A percentile compares a stretch with the other conserved stretches of the same genome.
Evolutionary conservation across 1,284 basidiomycete species (phyloP).

Genomic region (Rhizopogon parksii): DNA sequence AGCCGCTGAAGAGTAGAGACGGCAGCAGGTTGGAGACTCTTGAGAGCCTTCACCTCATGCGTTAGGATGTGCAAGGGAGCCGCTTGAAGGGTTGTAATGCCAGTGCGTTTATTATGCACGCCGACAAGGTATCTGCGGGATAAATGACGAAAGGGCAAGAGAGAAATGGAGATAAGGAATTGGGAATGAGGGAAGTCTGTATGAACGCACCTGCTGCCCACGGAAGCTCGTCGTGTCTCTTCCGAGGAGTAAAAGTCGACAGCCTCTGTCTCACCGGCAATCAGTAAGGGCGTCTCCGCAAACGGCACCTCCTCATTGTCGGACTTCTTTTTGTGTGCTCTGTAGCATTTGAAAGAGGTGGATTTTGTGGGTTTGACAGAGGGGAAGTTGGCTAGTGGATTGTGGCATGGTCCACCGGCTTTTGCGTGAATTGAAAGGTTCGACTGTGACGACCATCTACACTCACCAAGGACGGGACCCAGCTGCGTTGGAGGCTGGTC

Average conservation of each 20-base stretch:
- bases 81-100: slow-evolving; percentile 60
- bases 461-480: slow-evolving; percentile 71
- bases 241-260: slow-evolving; percentile 52
- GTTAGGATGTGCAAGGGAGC: slow-evolving; percentile 70
- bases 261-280: slow-evolving; percentile 68
- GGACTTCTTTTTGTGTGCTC: slow-evolving; percentile 25
- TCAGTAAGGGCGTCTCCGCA: slow-evolving; percentile 43
- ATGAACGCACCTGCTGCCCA: slow-evolving; percentile 54
- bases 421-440: slow-evolving; percentile 6
- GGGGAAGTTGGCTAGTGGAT: slow-evolving; percentile 64
- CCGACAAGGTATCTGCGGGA: slow-evolving; percentile 55
- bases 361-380: slow-evolving; percentile 53
- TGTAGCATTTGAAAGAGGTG: slow-evolving; percentile 63
- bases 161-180: slow-evolving; percentile 8
- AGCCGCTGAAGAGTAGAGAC: slow-evolving; percentile 49
- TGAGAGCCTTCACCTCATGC: slow-evolving; percentile 77
- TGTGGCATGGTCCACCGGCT: slow-evolving; percentile 6
- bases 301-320: slow-evolving; percentile 35
- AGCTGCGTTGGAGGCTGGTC: slow-evolving; percentile 38
- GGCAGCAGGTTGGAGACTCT: slow-evolving; percentile 52
- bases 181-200: slow-evolving; percentile 12
- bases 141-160: not conserved
- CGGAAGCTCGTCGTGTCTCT: slow-evolving; percentile 37
- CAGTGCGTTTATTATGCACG: slow-evolving; percentile 66
- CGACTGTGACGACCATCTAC: slow-evolving; percentile 16